Evolutionary conservation across 345 rosid species (phyloP), one percentile per base, ranked within the genome.

Genomic region (Pelargonium nanum): DNA sequence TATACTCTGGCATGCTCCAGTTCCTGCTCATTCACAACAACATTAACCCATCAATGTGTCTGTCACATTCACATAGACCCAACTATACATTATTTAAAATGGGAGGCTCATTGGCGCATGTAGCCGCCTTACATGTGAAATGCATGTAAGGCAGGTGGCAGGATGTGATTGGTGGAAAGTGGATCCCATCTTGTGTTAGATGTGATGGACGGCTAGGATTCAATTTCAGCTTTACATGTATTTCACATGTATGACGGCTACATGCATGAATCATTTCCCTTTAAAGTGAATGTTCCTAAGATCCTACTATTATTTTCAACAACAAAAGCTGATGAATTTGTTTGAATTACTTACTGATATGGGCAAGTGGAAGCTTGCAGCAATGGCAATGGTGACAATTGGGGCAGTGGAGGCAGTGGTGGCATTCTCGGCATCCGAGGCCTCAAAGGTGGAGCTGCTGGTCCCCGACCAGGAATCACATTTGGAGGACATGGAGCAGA

Each of bases 281-380:
- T n/a, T n/a, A n/a, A 6, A 12, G 15, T 40, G 15, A 12, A 40
- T 40, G 32, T 7, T 28, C 7, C 32, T 28, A 28, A 2, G 32
- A 28, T 28, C 32, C 32, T 28, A 28, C 15, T 40, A 9, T 12
- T 17, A 40, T 40, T 7, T 15, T 40, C 15, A 40, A 3, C 10
- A 13, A 34, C 1, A 24, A 56, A 40, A 44, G 21, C 19, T 34
- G 20, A 32, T 12, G 17, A 22, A 16, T 4, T 34, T 22, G 16
- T 9, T 56, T 30, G 61, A 59, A 19, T 32, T 59, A 72, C 91
- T 83, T 80, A 83, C 92, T 77, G 80, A 66, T 85, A 78, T n/a
- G 88, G 64, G 63, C 92, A 88, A 45, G 86, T 88, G 19, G 96
- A 83, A 57, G 86, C 74, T 65, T 85, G 81, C 8, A 69, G 48